Percentiles rank a stretch among this genome's conserved stretches.
Evolutionary conservation across 1,284 basidiomycete species (phyloP).

Genomic region (Fomitopsis schrenkii): DNA sequence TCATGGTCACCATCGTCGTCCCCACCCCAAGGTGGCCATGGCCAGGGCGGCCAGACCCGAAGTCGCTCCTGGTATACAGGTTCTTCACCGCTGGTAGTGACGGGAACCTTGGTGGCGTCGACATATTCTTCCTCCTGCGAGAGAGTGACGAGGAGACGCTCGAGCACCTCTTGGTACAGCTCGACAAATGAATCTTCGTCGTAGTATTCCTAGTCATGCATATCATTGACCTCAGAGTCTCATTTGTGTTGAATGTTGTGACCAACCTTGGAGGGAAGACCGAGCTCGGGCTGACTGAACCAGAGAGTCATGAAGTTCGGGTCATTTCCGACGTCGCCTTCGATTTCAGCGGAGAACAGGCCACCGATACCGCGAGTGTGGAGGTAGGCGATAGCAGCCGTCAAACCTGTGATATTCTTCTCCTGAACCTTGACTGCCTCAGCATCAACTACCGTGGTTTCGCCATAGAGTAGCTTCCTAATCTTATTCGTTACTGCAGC

Average conservation of each 20-base stretch:
- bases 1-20: slow-evolving; percentile 46
- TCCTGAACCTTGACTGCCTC: slow-evolving; percentile 12
- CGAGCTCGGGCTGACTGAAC: slow-evolving; percentile 82
- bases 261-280: slow-evolving; percentile 82
- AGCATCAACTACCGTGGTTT: slow-evolving; percentile 36
- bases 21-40: slow-evolving; percentile 79
- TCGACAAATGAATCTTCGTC: slow-evolving; percentile 70
- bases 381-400: slow-evolving; percentile 80
- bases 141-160: slow-evolving; percentile 64
- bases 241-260: neutral
- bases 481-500: slow-evolving; percentile 55
- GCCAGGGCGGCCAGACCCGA: slow-evolving; percentile 76
- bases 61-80: slow-evolving; percentile 55
- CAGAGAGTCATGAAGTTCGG: slow-evolving; percentile 85
- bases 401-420: slow-evolving; percentile 46
- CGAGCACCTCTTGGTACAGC: slow-evolving; percentile 70
- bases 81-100: slow-evolving; percentile 5
- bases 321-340: slow-evolving; percentile 89
- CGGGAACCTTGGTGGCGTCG: neutral
- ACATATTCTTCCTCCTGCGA: slow-evolving; percentile 43
- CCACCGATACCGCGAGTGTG: slow-evolving; percentile 82
- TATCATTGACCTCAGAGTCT: slow-evolving; percentile 1
- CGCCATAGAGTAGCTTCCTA: slow-evolving; percentile 51
- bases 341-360: slow-evolving; percentile 76
- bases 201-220: slow-evolving; percentile 75